Conservation (phyloP, 164 flowering plant species). For the grape (Vitis vinifera) region DNA sequence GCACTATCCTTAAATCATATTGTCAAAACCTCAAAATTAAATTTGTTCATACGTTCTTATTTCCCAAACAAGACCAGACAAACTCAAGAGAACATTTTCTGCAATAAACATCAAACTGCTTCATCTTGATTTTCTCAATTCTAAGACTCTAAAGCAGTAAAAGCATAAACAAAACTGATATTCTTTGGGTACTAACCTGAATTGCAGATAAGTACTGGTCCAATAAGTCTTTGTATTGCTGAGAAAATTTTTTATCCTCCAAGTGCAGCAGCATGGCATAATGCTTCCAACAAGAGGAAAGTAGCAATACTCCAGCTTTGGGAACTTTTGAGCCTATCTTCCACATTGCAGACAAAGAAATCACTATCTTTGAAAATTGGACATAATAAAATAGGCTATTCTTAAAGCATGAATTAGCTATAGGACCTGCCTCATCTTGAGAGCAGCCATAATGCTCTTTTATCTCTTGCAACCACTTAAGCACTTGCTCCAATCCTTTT, state of each 20-base stretch:
- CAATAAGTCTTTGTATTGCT: conserved; percentile 46
- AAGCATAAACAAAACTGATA: background rate
- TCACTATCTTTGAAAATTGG: conserved; percentile 3
- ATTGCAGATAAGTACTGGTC: conserved; percentile 75
- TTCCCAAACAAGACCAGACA: too few relatives aligned
- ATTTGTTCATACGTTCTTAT: background rate
- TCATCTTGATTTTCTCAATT: too few relatives aligned
- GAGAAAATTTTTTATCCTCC: conserved; percentile 53
- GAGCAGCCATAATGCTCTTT: conserved; percentile 31
- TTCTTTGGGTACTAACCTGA: conserved; percentile 45
- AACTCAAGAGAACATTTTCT: too few relatives aligned
- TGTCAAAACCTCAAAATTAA: background rate
- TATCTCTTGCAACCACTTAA: conserved; percentile 65
- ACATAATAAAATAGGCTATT: conserved; percentile 5
- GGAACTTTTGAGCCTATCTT: conserved; percentile 39
- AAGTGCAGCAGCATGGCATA: conserved; percentile 60
- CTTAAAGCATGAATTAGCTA: conserved; percentile 13
- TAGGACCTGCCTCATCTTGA: conserved; percentile 62
- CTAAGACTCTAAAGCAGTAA: background rate
- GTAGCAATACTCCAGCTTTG: conserved; percentile 48
- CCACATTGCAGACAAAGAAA: conserved; percentile 10
- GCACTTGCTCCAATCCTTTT: conserved; percentile 62
- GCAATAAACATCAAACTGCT: too few relatives aligned
- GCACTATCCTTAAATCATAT: too few relatives aligned
- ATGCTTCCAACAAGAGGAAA: conserved; percentile 89